Percentiles rank a stretch among this genome's conserved stretches.
phyloP scores from a whole-genome alignment of 2,329 filamentous ascomycete genomes.

The Trichoderma arundinaceum region DNA sequence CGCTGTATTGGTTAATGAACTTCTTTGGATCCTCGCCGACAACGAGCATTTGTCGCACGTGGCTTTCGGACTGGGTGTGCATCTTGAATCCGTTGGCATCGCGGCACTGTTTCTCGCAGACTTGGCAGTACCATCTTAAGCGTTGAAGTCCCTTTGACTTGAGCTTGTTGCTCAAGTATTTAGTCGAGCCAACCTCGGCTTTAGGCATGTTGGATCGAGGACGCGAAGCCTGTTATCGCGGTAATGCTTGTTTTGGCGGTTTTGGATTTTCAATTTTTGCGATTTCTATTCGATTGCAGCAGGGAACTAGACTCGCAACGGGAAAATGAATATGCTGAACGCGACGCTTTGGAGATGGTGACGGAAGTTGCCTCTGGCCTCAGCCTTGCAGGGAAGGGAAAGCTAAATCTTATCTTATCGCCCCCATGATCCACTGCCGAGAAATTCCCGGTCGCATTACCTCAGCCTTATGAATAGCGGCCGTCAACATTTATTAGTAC shows the following conservation, averaged over 20 bases:
- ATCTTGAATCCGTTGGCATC: constrained; percentile 93
- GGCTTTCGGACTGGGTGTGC: constrained; percentile 82
- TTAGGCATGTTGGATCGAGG: constrained; percentile 73
- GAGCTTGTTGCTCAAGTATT: constrained; percentile 87
- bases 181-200: constrained; percentile 91
- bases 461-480: constrained; percentile 17
- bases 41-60: constrained; percentile 85
- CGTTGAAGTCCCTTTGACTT: constrained; percentile 80
- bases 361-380: neutral
- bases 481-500: constrained; percentile 18
- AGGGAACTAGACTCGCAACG: neutral
- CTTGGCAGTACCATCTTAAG: constrained; percentile 88
- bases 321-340: neutral
- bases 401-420: constrained; percentile 33
- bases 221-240: neutral
- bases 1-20: constrained; percentile 80
- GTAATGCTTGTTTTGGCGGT: neutral
- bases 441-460: neutral
- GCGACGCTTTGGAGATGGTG: constrained; percentile 1
- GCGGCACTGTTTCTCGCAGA: constrained; percentile 69
- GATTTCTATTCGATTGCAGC: neutral
- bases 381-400: constrained; percentile 31
- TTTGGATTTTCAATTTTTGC: neutral
- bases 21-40: constrained; percentile 88
- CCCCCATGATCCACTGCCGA: constrained; percentile 6